Percentiles rank a stretch among this genome's conserved stretches.
These are phyloP conservation scores for Chalciporus piperatus DNA, from an alignment of 768 basidiomycete species.

Conservation along the genomic window DNA sequence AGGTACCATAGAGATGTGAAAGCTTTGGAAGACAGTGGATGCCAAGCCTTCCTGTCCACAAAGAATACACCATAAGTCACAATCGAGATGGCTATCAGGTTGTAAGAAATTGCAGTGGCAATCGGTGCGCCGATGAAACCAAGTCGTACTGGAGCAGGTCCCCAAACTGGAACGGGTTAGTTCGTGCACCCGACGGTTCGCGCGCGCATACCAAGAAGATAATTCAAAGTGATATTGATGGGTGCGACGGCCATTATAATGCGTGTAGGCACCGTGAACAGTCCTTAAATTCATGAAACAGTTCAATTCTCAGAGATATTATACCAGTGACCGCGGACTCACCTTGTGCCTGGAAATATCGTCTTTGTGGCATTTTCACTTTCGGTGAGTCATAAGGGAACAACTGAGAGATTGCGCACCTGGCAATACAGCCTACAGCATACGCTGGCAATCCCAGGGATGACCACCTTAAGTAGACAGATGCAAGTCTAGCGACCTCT, in stretches of 20 bases:
- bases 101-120: conserved; percentile 84
- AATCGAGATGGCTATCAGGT: conserved; percentile 65
- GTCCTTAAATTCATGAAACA: conserved; percentile 38
- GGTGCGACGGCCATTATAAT: conserved; percentile 82
- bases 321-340: conserved; percentile 36
- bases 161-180: conserved; percentile 79
- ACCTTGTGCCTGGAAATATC: conserved; percentile 77
- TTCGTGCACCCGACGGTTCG: conserved; percentile 24
- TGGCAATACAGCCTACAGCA: conserved; percentile 50
- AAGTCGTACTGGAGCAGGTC: conserved; percentile 72
- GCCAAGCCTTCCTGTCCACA: conserved; percentile 77
- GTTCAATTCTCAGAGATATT: conserved; percentile 9
- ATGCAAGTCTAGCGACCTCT: conserved; percentile 74
- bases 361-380: conserved; percentile 39
- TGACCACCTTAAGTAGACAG: conserved; percentile 69
- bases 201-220: conserved; percentile 58
- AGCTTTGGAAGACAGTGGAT: conserved; percentile 61
- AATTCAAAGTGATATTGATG: conserved; percentile 80
- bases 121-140: conserved; percentile 94
- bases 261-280: conserved; percentile 83
- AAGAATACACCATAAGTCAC: conserved; percentile 62
- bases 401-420: conserved; percentile 29
- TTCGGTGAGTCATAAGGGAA: background rate
- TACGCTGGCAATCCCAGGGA: conserved; percentile 78
- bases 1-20: conserved; percentile 59